These are phyloP conservation scores for Handroanthus guayacan DNA, from an alignment of 257 asterid species.

Conservation along the genomic window DNA sequence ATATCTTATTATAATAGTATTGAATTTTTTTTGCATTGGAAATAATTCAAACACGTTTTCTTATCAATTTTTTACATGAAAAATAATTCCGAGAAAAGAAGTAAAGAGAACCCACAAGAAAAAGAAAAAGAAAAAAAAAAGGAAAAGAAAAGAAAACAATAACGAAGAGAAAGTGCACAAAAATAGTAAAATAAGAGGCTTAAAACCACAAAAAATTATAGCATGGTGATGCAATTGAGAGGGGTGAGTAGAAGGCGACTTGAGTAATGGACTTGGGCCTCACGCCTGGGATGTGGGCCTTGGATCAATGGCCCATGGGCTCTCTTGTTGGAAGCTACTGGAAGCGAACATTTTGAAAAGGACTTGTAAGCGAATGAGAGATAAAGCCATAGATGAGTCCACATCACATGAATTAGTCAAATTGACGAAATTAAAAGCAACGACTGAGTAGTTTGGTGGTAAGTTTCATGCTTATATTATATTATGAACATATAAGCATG, in stretches of 20 bases:
- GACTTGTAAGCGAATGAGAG: neutral
- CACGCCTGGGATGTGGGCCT: constrained; percentile 24
- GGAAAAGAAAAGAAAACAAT: neutral
- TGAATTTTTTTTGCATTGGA: no score
- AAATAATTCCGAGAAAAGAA: no score
- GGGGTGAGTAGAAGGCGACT: neutral
- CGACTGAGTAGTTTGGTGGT: no score
- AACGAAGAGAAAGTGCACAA: neutral
- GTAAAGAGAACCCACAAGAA: no score
- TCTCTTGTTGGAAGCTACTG: constrained; percentile 10
- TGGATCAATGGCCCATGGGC: neutral
- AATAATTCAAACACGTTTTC: no score
- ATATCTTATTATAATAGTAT: no score
- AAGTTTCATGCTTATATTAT: no score
- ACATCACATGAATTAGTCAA: no score
- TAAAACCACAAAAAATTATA: neutral
- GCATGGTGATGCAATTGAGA: neutral
- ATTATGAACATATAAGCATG: no score
- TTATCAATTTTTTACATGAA: no score
- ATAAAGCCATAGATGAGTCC: neutral
- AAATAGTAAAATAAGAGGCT: neutral
- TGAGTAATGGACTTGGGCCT: neutral
- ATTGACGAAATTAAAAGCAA: no score
- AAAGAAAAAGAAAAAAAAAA: neutral
- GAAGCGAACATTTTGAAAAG: neutral